Base-by-base conservation (phyloP, 2,329 filamentous ascomycete species). In the Sporothrix euskadiensis region DNA sequence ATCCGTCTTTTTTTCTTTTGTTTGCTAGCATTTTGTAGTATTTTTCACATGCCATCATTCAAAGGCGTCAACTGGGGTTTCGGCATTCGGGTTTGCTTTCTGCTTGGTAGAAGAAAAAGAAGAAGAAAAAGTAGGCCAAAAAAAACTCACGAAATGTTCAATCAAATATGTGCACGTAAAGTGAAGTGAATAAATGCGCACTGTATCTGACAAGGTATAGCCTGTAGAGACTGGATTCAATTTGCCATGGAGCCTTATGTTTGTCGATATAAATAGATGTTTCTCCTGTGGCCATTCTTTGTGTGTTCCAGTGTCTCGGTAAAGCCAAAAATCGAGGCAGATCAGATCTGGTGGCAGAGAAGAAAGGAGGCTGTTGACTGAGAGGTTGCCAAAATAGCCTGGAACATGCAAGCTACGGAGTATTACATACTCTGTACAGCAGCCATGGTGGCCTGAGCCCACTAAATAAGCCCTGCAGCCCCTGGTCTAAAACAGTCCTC, bases 381-480 rank as follows among this genome's bases (percentile, higher is more conserved):
- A 52, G 0, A 52, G 14, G 47, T 52, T 52, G 16, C 12, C 14
- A 44, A 44, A 44, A 44, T 14, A 44, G 41, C 41, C 41, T 44
- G 41, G 41, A 44, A 12, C 41, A 10, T 44, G 41, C 41, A 44
- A 44, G 41, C 41, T 16, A 35, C 26, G 26, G 26, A 26, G 26
- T 2, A 26, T 1, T 26, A n/a, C n/a, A n/a, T n/a, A n/a, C n/a
- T n/a, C n/a, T n/a, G n/a, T 26, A 26, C 35, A 35, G 57, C 57
- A 41, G 32, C 57, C 57, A n/a, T n/a, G 56, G 8, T 16, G 61
- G n/a, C 39, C 61, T 4, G 12, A 66, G 9, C 22, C 61, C 61
- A 66, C 61, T 47, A 66, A 66, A 66, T 66, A 47, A 66, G 61
- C 61, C 61, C 61, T 65, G 39, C 39, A 22, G 22, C 61, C 39